Base-by-base conservation (phyloP, 176 grass and related monocot genomes). In the Musa itinerans region DNA sequence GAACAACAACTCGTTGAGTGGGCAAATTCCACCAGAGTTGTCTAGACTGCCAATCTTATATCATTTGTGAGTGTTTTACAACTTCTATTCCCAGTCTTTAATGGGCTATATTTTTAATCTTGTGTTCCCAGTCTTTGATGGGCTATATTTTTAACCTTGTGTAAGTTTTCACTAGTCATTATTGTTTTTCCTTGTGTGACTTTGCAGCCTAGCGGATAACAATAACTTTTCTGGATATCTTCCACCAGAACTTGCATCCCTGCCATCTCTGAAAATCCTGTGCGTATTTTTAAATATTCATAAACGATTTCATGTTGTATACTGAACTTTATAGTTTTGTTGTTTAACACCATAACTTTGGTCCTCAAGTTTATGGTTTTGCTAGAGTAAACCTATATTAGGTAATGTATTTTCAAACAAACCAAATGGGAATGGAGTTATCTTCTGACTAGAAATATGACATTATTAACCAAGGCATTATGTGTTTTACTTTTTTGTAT, bases 1-100 rank as follows among this genome's bases (percentile, higher is more conserved):
- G 95, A 98, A 98, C 83, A 98, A 98, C 54, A 98, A 98, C 67
- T 98, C 95, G 74, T 81, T 98, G 75, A 98, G 95, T 78, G 90
- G 95, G 58, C 83, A 89, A 89, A 91, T 98, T 66, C 95, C 95
- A 53, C 66, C 58, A 63, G 95, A 98, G 67, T 54, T 98, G 53
- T 98, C 78, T 23, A 77, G 64, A 82, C 73, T 98, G 78, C 84
- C 78, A 73, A 0, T 1, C 58, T 88, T 93, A 24, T 61, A 83
- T 3, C 90, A 93, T 79, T 71, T 98, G 95, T 98, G 85, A 87
- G 95, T 78, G 53, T 52, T 27, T 53, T 50, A 11, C 8, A 26
- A 75, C 11, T 54, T 70, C 76, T 68, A 76, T 50, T 78, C 61
- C 15, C 82, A 20, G 50, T 27, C 48, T 56, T 71, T 58, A 65